phyloP scores from a whole-genome alignment of 2,329 filamentous ascomycete genomes.

The Rhynchosporium graminicola region DNA sequence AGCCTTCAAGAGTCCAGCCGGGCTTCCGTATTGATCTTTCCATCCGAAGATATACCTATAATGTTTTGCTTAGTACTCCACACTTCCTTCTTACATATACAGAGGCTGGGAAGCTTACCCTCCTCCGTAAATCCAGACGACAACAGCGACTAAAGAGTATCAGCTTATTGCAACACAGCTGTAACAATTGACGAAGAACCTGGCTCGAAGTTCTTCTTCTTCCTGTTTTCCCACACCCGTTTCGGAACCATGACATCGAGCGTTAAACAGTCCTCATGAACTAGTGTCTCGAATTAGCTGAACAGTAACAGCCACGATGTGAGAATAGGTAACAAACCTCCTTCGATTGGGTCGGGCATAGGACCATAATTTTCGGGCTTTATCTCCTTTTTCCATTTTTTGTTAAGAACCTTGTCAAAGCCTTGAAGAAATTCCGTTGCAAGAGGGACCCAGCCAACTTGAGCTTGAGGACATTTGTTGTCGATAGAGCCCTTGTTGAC shows the following conservation, averaged over 20 bases:
- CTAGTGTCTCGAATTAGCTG: background rate
- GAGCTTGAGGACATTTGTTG: constrained; percentile 9
- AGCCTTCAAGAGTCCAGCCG: constrained; percentile 10
- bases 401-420: background rate
- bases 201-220: background rate
- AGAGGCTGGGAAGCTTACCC: background rate
- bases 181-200: background rate
- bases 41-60: constrained; percentile 11
- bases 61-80: background rate
- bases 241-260: constrained; percentile 16
- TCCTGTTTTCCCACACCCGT: constrained; percentile 8
- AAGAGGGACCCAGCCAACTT: constrained; percentile 6
- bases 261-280: constrained; percentile 8
- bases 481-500: constrained; percentile 6
- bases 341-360: constrained; percentile 1
- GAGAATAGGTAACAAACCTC: background rate
- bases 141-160: background rate
- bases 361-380: constrained; percentile 3
- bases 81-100: background rate
- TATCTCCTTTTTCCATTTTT: background rate
- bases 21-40: constrained; percentile 13
- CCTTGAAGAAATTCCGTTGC: background rate
- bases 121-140: constrained; percentile 9
- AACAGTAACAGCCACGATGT: background rate
- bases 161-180: background rate